Base-by-base conservation (phyloP, 306 rosid genomes). In the Sesbania bispinosa region DNA sequence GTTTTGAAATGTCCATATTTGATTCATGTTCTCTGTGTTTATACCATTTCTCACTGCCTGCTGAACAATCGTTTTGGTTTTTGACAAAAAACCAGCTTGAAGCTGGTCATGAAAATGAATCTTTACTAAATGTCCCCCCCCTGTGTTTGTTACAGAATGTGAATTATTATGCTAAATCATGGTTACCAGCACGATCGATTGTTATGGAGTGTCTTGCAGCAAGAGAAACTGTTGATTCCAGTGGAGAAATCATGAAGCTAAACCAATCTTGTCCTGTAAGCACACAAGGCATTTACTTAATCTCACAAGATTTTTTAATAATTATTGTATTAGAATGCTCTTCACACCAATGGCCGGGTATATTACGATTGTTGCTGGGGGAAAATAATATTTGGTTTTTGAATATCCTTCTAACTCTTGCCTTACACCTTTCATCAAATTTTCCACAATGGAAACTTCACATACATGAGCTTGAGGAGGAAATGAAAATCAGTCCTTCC, bases 381-480 rank as follows among this genome's bases (percentile, higher is more conserved):
- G n/a, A 48, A n/a, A 60, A 4, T 59, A 16, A 42, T 62, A 30
- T 4, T 45, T 69, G 39, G 51, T 57, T 77, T n/a, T 57, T 73
- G 42, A 35, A 36, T 43, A 48, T 65, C 30, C 2, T 68, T 75
- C 14, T 23, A 42, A 19, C 47, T 73, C 19, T 61, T 73, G 0
- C 30, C 10, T 66, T 1, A 68, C 38, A 30, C 48, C 53, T 50
- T 50, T 66, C 50, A 32, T 75, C 53, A 14, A 57, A 58, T 78
- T n/a, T n/a, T 69, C 67, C 2, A 23, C 84, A 87, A 86, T 82
- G 92, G 89, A 82, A 82, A 50, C 74, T 85, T 78, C 92, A 85
- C 77, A 75, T 87, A 62, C 86, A 82, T 67, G 89, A 87, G 79
- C 92, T 87, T 27, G 92, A 87, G 80, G 80, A 81, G 77, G 89